phyloP scores from a whole-genome alignment of 2,329 filamentous ascomycete genomes.

The Alternaria viburni region DNA sequence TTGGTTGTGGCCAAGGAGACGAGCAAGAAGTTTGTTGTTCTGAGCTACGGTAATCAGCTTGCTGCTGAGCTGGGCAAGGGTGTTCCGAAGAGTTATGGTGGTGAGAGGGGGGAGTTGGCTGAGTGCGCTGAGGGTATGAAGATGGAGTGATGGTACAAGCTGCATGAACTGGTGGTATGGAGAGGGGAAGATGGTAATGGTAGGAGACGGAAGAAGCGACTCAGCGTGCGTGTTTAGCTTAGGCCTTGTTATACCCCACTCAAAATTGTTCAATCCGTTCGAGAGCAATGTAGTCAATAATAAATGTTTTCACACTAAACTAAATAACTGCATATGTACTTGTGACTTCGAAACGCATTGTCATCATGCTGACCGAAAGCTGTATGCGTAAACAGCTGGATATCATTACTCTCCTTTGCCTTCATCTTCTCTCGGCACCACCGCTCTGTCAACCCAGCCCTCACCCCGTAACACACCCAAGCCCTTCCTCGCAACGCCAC shows the following conservation, averaged over 20 bases:
- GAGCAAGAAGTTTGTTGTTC: slow-evolving; percentile 57
- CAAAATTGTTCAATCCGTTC: background rate
- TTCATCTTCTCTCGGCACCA: slow-evolving; percentile 14
- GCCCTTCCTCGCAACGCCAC: slow-evolving; percentile 71
- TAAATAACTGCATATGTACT: background rate
- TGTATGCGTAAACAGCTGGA: background rate
- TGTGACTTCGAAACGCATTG: background rate
- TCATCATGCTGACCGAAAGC: background rate
- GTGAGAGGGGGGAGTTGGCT: slow-evolving; percentile 64
- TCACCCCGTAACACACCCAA: slow-evolving; percentile 77
- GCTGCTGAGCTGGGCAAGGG: slow-evolving; percentile 68
- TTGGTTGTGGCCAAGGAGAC: slow-evolving; percentile 56
- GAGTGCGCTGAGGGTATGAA: slow-evolving; percentile 52
- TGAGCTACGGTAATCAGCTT: slow-evolving; percentile 68
- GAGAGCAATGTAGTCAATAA: background rate
- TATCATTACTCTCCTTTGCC: slow-evolving; percentile 10
- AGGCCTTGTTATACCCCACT: slow-evolving; percentile 22
- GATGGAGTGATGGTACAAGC: slow-evolving; percentile 24
- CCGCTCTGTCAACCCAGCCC: slow-evolving; percentile 71
- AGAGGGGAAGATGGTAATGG: slow-evolving; percentile 19
- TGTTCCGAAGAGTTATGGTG: slow-evolving; percentile 80
- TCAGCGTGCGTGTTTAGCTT: slow-evolving; percentile 2
- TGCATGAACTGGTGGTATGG: background rate
- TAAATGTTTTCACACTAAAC: background rate
- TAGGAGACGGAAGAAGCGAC: slow-evolving; percentile 10